A percentile compares a stretch with the other conserved stretches of the same genome.
phyloP scores from a whole-genome alignment of 2,329 filamentous ascomycete species.

The Colletotrichum musicola region DNA sequence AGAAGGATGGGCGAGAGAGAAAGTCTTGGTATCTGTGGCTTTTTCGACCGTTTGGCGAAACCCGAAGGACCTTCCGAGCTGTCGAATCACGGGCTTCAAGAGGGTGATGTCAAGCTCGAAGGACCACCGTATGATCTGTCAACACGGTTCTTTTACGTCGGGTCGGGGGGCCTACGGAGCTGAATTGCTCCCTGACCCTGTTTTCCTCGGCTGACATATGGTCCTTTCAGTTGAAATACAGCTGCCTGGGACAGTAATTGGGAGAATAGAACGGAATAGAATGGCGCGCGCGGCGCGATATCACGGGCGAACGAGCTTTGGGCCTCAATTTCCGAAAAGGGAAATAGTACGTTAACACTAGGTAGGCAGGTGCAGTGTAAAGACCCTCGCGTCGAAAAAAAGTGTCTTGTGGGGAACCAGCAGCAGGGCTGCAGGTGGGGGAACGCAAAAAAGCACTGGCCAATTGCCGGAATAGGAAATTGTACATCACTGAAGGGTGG shows the following conservation, averaged over 20 bases:
- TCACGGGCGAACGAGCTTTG: not conserved
- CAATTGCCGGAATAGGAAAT: constrained; percentile 10
- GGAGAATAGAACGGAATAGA: not conserved
- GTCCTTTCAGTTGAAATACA: not conserved
- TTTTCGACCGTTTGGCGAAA: not conserved
- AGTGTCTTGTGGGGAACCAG: no score
- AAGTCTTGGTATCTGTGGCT: not conserved
- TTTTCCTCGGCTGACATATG: no score
- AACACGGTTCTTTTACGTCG: no score
- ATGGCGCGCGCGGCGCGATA: not conserved
- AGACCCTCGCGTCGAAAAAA: not conserved
- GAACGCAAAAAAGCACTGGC: not conserved
- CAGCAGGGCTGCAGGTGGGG: no score
- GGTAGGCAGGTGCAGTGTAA: no score
- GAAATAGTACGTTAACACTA: constrained; percentile 14
- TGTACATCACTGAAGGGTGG: not conserved
- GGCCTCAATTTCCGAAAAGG: constrained; percentile 11
- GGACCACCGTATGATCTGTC: not conserved
- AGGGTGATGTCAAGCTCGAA: not conserved
- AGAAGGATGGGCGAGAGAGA: not conserved
- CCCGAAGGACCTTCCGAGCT: not conserved
- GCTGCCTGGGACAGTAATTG: constrained; percentile 1
- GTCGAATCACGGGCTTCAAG: not conserved
- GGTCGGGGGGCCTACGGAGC: no score
- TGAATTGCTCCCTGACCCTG: no score